phyloP scores from a whole-genome alignment of 2,329 filamentous ascomycete species.

The Curvularia spicifera region DNA sequence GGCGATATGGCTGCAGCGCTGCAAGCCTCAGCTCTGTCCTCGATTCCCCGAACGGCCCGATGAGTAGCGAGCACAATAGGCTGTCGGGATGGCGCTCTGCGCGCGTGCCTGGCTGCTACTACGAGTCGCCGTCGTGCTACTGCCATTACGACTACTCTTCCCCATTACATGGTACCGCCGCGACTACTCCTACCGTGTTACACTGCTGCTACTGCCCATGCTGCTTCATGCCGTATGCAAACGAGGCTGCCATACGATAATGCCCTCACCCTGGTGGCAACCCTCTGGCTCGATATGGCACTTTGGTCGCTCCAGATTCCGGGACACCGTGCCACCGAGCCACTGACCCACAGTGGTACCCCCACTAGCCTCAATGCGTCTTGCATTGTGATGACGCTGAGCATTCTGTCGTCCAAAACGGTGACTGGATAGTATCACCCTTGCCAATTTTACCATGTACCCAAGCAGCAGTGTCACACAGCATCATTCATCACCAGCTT shows the following conservation, averaged over 20 bases:
- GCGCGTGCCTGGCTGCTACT: not conserved
- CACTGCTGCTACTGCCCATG: not conserved
- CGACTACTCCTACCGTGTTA: not conserved
- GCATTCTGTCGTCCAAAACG: constrained; percentile 12
- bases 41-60: constrained; percentile 14
- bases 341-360: constrained; percentile 4
- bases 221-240: not conserved
- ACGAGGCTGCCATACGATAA: constrained; percentile 3
- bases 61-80: not conserved
- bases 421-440: constrained; percentile 6
- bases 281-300: constrained; percentile 11
- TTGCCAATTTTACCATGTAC: not conserved
- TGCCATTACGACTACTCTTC: not conserved
- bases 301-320: not conserved
- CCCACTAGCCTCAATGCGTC: constrained; percentile 8
- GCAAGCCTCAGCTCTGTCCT: constrained; percentile 14
- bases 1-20: constrained; percentile 22
- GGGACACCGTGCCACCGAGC: constrained; percentile 1
- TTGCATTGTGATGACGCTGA: constrained; percentile 10
- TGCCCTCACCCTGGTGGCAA: constrained; percentile 3
- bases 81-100: constrained; percentile 1
- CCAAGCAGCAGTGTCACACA: not conserved
- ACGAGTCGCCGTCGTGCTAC: too few species aligned
- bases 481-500: not conserved
- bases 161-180: not conserved